A percentile compares a stretch with the other conserved stretches of the same genome.
These are phyloP conservation scores for Metarhizium humberi DNA, from an alignment of 2,329 filamentous ascomycete genomes.

Conservation along the genomic window DNA sequence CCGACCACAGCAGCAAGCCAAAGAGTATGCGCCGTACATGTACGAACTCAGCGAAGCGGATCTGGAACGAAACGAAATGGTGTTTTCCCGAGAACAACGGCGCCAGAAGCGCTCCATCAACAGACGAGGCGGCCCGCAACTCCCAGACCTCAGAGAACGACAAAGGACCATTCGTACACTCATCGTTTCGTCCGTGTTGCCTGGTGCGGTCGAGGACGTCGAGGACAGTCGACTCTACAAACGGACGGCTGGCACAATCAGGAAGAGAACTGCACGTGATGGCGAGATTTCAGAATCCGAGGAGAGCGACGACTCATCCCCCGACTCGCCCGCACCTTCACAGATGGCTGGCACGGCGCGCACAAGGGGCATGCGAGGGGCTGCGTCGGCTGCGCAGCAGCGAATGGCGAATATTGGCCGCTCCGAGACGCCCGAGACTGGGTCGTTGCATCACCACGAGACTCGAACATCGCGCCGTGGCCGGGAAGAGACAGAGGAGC, in stretches of 20 bases:
- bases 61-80: conserved; percentile 81
- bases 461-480: conserved; percentile 55
- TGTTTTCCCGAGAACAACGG: conserved; percentile 86
- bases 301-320: conserved; percentile 79
- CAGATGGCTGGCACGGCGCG: conserved; percentile 70
- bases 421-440: conserved; percentile 80
- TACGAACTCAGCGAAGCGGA: conserved; percentile 91
- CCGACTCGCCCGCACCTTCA: conserved; percentile 75
- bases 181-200: conserved; percentile 85
- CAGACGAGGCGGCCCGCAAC: conserved; percentile 77
- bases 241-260: conserved; percentile 52
- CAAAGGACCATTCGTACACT: conserved; percentile 89
- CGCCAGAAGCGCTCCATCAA: conserved; percentile 94
- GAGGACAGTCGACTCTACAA: conserved; percentile 88
- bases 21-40: conserved; percentile 87
- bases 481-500: conserved; percentile 74
- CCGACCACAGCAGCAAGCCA: conserved; percentile 82
- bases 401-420: conserved; percentile 75
- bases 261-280: conserved; percentile 45
- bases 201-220: conserved; percentile 68
- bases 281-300: conserved; percentile 81
- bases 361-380: conserved; percentile 81
- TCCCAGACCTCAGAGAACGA: conserved; percentile 93
- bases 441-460: conserved; percentile 56
- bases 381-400: conserved; percentile 76